Evolutionary conservation across 2,329 filamentous ascomycete genomes (phyloP), one percentile per base, ranked within the genome.

Genomic region (Colletotrichum gloeosporioides): DNA sequence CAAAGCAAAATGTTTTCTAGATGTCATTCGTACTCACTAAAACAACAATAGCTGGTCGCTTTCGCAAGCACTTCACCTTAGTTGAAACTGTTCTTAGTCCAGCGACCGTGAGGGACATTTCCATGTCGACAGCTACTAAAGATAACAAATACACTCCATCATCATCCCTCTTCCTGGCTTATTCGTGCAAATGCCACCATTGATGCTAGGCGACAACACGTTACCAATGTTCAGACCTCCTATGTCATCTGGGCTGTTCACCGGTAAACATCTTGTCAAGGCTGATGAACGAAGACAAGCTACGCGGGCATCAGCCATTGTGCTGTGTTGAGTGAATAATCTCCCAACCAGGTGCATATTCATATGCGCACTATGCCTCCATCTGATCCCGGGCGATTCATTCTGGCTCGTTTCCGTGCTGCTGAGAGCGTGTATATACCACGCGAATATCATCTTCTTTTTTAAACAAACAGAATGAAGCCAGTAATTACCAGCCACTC

Each of bases 1-100:
- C 4, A 7, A 1, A 16, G 8, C 15, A 15, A 7, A 1, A n/a
- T 6, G 0, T n/a, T 0, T 44, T 44, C 39, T 18, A 1, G 3
- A 5, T n/a, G 18, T 49, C 39, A 49, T 2, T 12, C 39, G 8
- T 4, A 8, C 4, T 2, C 8, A 39, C 36, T 15, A 39, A 16
- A 39, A 8, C 34, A 16, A 36, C 34, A 36, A 36, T 4, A 29
- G 27, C 27, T 29, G 27, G 5, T 29, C 27, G 27, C 27, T 7
- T 29, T 29, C 27, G 7, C 27, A 29, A 29, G 27, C 27, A 29
- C 27, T 29, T 29, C 27, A 29, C 27, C 27, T 7, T 32, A 34
- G 12, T 34, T 18, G 36, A 39, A 16, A 18, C 4, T 6, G 8
- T 18, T 44, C 16, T 39, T 10, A 32, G 3, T 12, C 27, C 27